Percentiles rank a stretch among this genome's conserved stretches.
phyloP scores from a whole-genome alignment of 441 rosid genomes.

The Adansonia rubrostipa region DNA sequence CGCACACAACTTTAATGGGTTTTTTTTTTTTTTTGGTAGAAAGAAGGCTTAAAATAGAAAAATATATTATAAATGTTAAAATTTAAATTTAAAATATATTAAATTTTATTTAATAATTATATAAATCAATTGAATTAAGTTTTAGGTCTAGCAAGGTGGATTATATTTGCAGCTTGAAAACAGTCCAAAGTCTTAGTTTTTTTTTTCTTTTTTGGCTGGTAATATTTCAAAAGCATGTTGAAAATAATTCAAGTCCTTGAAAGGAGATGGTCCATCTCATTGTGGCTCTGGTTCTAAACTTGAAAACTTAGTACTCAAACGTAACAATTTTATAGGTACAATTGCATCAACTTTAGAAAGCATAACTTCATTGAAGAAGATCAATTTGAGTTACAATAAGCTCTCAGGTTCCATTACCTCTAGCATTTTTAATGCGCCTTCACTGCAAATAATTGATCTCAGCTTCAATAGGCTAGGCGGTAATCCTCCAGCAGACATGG shows the following conservation, averaged over 20 bases:
- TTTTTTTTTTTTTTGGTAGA: background rate
- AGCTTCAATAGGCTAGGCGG: conserved; percentile 3
- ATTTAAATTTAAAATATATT: too few species aligned
- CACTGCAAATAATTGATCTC: conserved; percentile 11
- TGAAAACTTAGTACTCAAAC: background rate
- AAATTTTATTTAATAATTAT: too few species aligned
- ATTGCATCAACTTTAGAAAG: background rate
- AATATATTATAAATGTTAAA: too few species aligned
- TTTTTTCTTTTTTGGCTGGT: too few species aligned
- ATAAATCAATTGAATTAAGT: too few species aligned
- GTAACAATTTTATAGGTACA: conserved; percentile 12
- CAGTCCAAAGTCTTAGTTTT: too few species aligned
- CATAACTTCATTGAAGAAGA: conserved; percentile 5
- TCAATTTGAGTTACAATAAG: conserved; percentile 1
- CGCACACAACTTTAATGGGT: background rate
- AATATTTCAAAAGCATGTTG: too few species aligned
- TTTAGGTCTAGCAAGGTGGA: background rate
- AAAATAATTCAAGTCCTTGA: background rate
- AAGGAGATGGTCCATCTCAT: background rate
- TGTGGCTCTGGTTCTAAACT: background rate
- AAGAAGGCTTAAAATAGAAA: too few species aligned
- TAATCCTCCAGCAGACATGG: background rate
- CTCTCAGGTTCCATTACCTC: conserved; percentile 12
- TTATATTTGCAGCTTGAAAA: background rate
- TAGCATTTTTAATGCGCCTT: background rate